Percentiles rank a stretch among this genome's conserved stretches.
Conservation (phyloP, 306 rosid species). For the Sophora flavescens region DNA sequence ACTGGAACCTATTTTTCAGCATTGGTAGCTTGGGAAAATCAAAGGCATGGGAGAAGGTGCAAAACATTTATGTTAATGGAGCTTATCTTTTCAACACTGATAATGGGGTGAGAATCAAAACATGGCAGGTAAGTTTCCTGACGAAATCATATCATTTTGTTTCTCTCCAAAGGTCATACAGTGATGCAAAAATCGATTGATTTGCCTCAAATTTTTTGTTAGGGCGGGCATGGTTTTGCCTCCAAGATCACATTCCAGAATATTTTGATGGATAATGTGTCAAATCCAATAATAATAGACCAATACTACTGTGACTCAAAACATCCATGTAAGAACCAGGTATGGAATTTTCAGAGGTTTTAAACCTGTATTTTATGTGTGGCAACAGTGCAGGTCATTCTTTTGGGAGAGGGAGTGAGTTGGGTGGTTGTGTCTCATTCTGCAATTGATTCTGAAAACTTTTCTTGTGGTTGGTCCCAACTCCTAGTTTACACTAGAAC, state of each 20-base stretch:
- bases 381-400: neutral
- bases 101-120: conserved; percentile 92
- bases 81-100: conserved; percentile 70
- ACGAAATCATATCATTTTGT: neutral
- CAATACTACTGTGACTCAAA: conserved; percentile 89
- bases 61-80: conserved; percentile 66
- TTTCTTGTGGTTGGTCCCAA: neutral
- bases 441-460: neutral
- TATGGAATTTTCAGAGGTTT: conserved; percentile 38
- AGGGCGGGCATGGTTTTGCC: conserved; percentile 87
- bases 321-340: conserved; percentile 79
- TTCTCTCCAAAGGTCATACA: conserved; percentile 1
- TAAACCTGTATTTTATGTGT: neutral
- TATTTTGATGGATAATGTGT: conserved; percentile 80
- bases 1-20: conserved; percentile 57
- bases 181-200: neutral
- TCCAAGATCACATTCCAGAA: conserved; percentile 73
- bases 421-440: too few species aligned
- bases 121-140: conserved; percentile 83
- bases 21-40: conserved; percentile 96
- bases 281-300: conserved; percentile 84
- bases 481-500: neutral
- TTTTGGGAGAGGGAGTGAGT: neutral
- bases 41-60: conserved; percentile 67
- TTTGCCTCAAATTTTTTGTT: conserved; percentile 34